These are phyloP conservation scores for Biscutella laevigata DNA, from an alignment of 441 rosid species.

Conservation along the genomic window DNA sequence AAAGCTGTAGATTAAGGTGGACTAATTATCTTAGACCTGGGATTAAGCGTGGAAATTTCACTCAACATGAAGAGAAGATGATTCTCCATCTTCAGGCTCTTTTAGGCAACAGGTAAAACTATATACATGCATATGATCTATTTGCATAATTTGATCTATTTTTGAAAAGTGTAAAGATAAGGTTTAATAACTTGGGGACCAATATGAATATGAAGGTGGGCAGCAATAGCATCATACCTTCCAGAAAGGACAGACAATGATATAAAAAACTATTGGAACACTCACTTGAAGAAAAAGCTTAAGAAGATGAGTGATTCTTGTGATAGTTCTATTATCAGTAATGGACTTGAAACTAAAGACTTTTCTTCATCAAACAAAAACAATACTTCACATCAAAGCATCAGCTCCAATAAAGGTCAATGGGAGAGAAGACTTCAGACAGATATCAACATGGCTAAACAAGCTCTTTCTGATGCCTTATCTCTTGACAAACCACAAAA, in stretches of 20 bases:
- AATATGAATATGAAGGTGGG: slow-evolving; percentile 55
- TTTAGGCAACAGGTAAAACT: slow-evolving; percentile 99
- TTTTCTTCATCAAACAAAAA: slow-evolving; percentile 17
- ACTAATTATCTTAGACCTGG: slow-evolving; percentile 94
- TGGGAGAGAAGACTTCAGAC: slow-evolving; percentile 75
- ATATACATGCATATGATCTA: no score
- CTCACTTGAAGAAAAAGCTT: slow-evolving; percentile 90
- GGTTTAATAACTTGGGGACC: no score
- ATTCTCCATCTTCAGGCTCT: slow-evolving; percentile 91
- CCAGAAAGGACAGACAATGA: slow-evolving; percentile 96
- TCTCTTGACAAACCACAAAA: slow-evolving; percentile 36
- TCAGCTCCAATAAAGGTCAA: slow-evolving; percentile 42
- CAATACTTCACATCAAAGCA: slow-evolving; percentile 6
- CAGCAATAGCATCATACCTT: slow-evolving; percentile 93
- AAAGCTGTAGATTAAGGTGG: slow-evolving; percentile 97
- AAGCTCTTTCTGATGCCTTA: slow-evolving; percentile 51
- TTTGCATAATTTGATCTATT: no score
- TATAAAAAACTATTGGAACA: slow-evolving; percentile 96
- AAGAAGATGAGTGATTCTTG: slow-evolving; percentile 35
- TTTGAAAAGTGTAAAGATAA: no score
- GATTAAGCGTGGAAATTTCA: slow-evolving; percentile 89
- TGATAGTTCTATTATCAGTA: slow-evolving; percentile 19
- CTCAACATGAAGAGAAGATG: slow-evolving; percentile 93
- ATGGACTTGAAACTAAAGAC: slow-evolving; percentile 15
- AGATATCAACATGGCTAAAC: slow-evolving; percentile 55